Evolutionary conservation across 768 basidiomycete species (phyloP), one percentile per base, ranked within the genome.

Genomic region (Panus rudis): DNA sequence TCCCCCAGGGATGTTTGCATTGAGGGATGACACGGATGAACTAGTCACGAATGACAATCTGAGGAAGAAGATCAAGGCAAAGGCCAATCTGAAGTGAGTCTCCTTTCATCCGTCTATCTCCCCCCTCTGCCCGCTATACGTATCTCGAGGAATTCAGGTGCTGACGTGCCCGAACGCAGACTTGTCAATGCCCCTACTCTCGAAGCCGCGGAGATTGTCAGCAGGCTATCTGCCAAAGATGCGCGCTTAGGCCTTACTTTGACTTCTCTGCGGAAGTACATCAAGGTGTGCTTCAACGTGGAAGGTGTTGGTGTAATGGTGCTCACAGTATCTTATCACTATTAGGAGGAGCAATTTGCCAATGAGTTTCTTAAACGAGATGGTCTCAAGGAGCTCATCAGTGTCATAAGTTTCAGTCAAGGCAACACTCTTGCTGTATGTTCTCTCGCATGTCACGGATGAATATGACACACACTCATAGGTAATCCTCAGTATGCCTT

Each of bases 11-110:
- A 66, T 84, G 49, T 92, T 78, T 57, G 84, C 89, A 1, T 62
- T 94, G 46, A 73, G 91, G 52, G 89, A 92, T 58, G 85, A 89
- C 52, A 76, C 72, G 13, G 85, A 86, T 47, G 87, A 87, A 51
- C 63, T 93, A 37, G 82, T 96, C 14, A 92, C 89, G 21, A 84
- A 86, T 54, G 88, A 91, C 50, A 93, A 92, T 57, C 59, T 96
- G 55, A 73, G 79, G 57, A 80, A 76, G 65, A 86, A 84, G 67
- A 87, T 92, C 51, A 84, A 76, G 63, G 71, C 72, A 30, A 91
- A 86, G 61, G 76, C 72, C 37, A 79, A 84, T 55, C 68, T 92
- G 43, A 90, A 81, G 89, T 91, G 57, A 52, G 76, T 63, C 33
- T n/a, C n/a, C n/a, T n/a, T n/a, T n/a, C n/a, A n/a, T n/a, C n/a